Percentiles rank a stretch among this genome's conserved stretches.
Conservation (phyloP, 495 filamentous ascomycete genomes). For the Staphylotrichum longicolle region DNA sequence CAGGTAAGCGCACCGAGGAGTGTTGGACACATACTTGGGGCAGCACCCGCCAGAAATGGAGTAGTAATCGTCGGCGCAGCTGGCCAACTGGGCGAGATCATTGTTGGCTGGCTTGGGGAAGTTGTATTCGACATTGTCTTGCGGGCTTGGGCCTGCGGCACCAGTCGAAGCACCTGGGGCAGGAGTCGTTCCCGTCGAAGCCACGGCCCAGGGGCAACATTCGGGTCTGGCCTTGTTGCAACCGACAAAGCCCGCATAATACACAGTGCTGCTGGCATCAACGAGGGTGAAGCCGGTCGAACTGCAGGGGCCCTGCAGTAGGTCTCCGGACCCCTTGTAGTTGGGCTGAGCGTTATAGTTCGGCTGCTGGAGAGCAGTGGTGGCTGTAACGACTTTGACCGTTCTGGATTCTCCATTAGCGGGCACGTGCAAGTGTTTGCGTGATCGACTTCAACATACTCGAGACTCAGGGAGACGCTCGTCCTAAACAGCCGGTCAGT, state of each 20-base stretch:
- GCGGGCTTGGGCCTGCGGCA: constrained; percentile 1
- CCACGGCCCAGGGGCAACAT: constrained; percentile 31
- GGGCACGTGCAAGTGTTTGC: no score
- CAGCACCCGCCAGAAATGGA: constrained; percentile 32
- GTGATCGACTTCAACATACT: constrained; percentile 16
- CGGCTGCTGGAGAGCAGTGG: constrained; percentile 2
- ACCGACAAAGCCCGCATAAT: constrained; percentile 31
- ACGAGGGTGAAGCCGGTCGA: constrained; percentile 31
- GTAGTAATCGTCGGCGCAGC: constrained; percentile 33
- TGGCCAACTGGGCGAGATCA: constrained; percentile 11
- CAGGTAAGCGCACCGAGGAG: neutral
- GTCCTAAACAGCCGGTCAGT: constrained; percentile 9
- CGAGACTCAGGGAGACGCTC: constrained; percentile 26
- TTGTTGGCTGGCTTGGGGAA: constrained; percentile 25
- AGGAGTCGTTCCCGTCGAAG: neutral
- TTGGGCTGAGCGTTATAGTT: constrained; percentile 16
- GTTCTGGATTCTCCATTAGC: constrained; percentile 8
- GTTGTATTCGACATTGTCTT: constrained; percentile 14
- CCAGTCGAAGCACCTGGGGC: neutral
- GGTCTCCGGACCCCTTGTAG: constrained; percentile 23
- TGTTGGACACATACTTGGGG: constrained; percentile 24
- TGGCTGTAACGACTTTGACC: constrained; percentile 22
- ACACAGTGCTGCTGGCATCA: constrained; percentile 28
- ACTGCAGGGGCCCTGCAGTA: constrained; percentile 28
- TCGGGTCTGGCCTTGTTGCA: constrained; percentile 29